Conservation (phyloP, 148 eudicot species). For the Rhododendron simsii region DNA sequence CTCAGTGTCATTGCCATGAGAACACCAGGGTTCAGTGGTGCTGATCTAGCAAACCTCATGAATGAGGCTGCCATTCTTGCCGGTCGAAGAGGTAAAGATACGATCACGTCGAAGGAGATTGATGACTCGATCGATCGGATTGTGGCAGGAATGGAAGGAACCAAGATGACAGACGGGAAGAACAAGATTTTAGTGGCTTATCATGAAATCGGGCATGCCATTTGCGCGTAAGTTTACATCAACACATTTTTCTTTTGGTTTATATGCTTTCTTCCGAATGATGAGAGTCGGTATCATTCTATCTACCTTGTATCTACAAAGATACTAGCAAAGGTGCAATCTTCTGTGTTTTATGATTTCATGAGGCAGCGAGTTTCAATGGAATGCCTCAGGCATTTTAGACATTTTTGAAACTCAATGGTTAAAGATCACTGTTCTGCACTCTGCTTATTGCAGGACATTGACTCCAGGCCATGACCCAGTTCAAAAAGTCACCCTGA, state of each 20-base stretch:
- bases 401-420: neutral
- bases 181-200: conserved; percentile 80
- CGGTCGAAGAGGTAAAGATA: conserved; percentile 73
- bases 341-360: neutral
- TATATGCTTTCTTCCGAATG: neutral
- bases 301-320: neutral
- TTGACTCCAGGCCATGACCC: conserved; percentile 70
- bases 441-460: conserved; percentile 38
- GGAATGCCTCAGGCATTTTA: neutral
- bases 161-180: conserved; percentile 87
- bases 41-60: conserved; percentile 83
- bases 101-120: conserved; percentile 54
- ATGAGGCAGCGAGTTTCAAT: neutral
- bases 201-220: conserved; percentile 86
- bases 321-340: neutral
- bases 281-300: neutral
- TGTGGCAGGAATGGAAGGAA: conserved; percentile 83
- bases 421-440: neutral
- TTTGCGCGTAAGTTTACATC: conserved; percentile 66
- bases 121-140: conserved; percentile 83
- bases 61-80: conserved; percentile 93
- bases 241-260: neutral
- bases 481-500: conserved; percentile 75
- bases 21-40: conserved; percentile 88
- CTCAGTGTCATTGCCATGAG: conserved; percentile 69